Percentiles rank a stretch among this genome's conserved stretches.
Evolutionary conservation across 208 protist species (phyloP).

Genomic region (Trypanosoma avium): DNA sequence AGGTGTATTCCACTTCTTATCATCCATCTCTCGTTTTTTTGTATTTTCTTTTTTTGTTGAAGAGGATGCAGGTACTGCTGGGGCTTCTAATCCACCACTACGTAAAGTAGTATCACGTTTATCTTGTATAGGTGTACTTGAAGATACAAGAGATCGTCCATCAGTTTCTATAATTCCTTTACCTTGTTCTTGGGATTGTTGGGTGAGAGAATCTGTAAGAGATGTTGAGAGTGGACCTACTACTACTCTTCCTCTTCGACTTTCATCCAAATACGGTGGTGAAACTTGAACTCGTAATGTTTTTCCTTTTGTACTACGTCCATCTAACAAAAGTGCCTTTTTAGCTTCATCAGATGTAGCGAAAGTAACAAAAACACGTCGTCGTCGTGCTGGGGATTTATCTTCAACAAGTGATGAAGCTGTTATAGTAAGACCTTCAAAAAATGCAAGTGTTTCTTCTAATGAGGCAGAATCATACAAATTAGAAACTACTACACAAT

Average conservation of each 20-base stretch:
- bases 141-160: neutral
- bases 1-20: slow-evolving; percentile 5
- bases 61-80: neutral
- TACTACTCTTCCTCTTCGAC: slow-evolving; percentile 56
- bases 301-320: slow-evolving; percentile 77
- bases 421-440: slow-evolving; percentile 46
- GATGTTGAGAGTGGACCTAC: neutral
- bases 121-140: neutral
- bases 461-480: slow-evolving; percentile 70
- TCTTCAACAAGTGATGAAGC: slow-evolving; percentile 59
- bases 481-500: slow-evolving; percentile 82
- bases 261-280: slow-evolving; percentile 65
- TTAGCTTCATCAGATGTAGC: slow-evolving; percentile 39
- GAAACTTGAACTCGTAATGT: slow-evolving; percentile 82
- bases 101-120: slow-evolving; percentile 7
- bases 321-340: slow-evolving; percentile 71
- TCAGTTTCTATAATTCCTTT: neutral
- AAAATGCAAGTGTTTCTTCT: slow-evolving; percentile 55
- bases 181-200: neutral
- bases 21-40: neutral
- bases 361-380: slow-evolving; percentile 78
- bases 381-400: slow-evolving; percentile 52
- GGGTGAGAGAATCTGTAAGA: no score
- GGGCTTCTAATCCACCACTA: neutral
- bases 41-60: neutral